These are phyloP conservation scores for Logfia minima DNA, from an alignment of 129 eudicot genomes.

Conservation along the genomic window DNA sequence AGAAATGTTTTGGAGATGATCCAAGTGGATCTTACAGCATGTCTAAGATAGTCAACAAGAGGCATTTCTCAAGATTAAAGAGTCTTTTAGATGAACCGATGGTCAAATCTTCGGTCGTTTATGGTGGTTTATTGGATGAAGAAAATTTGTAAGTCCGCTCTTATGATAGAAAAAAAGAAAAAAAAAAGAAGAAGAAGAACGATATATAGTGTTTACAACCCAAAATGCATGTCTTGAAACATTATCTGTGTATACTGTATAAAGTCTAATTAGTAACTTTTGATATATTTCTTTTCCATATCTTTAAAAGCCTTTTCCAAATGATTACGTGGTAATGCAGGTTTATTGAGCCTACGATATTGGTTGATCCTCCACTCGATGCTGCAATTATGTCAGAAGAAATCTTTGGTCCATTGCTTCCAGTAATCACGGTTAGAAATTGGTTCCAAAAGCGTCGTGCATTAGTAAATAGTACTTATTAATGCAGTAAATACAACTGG, in stretches of 20 bases:
- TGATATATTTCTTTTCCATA: not conserved
- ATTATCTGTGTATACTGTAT: not conserved
- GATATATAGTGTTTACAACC: not conserved
- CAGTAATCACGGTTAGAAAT: slow-evolving; percentile 62
- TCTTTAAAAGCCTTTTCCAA: not conserved
- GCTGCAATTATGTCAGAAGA: slow-evolving; percentile 77
- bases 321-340: slow-evolving; percentile 34
- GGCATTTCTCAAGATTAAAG: slow-evolving; percentile 54
- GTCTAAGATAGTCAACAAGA: slow-evolving; percentile 63
- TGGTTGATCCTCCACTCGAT: slow-evolving; percentile 78
- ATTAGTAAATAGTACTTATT: slow-evolving; percentile 8
- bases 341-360: slow-evolving; percentile 73
- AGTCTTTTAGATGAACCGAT: slow-evolving; percentile 58
- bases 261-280: not conserved
- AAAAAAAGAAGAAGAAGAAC: no score
- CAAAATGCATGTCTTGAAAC: not conserved
- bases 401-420: slow-evolving; percentile 87
- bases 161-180: not conserved
- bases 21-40: slow-evolving; percentile 41
- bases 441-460: not conserved
- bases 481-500: slow-evolving; percentile 7
- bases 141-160: slow-evolving; percentile 56
- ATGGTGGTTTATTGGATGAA: slow-evolving; percentile 76
- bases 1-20: slow-evolving; percentile 61
- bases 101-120: slow-evolving; percentile 52